These are phyloP conservation scores for Cryptococcus neoformans DNA, from an alignment of 1,284 basidiomycete species.

Conservation along the genomic window DNA sequence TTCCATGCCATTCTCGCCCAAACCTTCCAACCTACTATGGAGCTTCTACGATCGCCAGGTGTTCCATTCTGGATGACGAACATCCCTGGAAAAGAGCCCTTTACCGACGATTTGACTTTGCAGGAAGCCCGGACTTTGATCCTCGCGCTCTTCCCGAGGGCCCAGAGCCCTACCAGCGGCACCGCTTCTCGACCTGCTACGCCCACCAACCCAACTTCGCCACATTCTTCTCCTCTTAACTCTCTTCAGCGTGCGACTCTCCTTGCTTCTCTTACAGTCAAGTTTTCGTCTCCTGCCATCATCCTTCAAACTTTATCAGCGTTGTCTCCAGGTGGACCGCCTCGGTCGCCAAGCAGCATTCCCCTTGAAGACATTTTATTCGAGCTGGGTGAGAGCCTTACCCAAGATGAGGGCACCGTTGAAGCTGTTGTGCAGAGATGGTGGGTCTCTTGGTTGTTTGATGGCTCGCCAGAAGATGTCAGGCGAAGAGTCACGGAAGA, in stretches of 20 bases:
- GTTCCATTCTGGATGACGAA: constrained; percentile 40
- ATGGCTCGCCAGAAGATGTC: constrained; percentile 20
- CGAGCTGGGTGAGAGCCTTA: constrained; percentile 48
- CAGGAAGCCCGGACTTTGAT: constrained; percentile 46
- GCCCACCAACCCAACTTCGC: constrained; percentile 40
- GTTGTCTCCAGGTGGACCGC: constrained; percentile 43
- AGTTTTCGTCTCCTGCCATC: constrained; percentile 48
- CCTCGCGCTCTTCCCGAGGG: constrained; percentile 41
- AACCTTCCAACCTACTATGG: constrained; percentile 39
- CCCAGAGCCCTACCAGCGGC: not conserved
- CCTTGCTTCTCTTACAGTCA: constrained; percentile 39
- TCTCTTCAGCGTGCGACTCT: constrained; percentile 42
- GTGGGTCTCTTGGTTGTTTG: constrained; percentile 43
- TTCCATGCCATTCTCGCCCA: constrained; percentile 35
- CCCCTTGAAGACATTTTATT: constrained; percentile 48
- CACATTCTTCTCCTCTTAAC: constrained; percentile 41
- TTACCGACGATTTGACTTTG: constrained; percentile 38
- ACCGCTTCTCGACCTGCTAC: constrained; percentile 9
- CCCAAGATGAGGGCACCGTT: constrained; percentile 46
- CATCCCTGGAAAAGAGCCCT: constrained; percentile 31
- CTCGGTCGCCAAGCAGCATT: constrained; percentile 33
- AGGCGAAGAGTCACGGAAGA: constrained; percentile 36
- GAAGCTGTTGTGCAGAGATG: constrained; percentile 45
- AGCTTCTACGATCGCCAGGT: constrained; percentile 32
- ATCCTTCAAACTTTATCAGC: constrained; percentile 46